Conservation (phyloP, 192 early-diverging fungal genomes). For the Coemansia sp. region DNA sequence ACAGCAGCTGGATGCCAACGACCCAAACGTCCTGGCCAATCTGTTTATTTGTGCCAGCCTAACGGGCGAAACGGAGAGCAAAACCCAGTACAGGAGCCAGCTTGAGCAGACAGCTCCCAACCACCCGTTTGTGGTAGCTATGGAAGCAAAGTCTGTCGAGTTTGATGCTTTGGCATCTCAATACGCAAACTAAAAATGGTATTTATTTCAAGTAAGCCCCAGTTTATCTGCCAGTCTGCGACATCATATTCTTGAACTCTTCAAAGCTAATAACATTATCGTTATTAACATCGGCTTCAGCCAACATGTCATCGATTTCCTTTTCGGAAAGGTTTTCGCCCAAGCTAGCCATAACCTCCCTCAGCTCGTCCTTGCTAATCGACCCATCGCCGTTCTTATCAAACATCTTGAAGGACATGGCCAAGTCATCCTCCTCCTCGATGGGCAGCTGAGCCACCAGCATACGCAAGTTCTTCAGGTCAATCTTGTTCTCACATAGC, state of each 20-base stretch:
- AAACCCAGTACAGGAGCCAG: slow-evolving; percentile 65
- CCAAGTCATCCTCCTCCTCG: slow-evolving; percentile 17
- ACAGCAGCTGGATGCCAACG: slow-evolving; percentile 63
- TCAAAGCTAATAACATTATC: slow-evolving; percentile 62
- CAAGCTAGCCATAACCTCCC: slow-evolving; percentile 45
- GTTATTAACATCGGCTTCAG: slow-evolving; percentile 68
- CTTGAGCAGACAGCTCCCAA: slow-evolving; percentile 69
- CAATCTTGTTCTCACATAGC: background rate
- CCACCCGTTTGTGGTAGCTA: slow-evolving; percentile 76
- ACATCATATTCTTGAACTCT: slow-evolving; percentile 63
- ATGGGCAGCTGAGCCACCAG: slow-evolving; percentile 6
- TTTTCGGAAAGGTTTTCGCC: slow-evolving; percentile 67
- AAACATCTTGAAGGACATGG: slow-evolving; percentile 52
- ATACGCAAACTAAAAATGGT: too few species aligned
- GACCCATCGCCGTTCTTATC: slow-evolving; percentile 57
- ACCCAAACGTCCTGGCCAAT: slow-evolving; percentile 87
- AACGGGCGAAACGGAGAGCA: slow-evolving; percentile 68
- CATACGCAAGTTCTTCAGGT: background rate
- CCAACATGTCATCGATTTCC: slow-evolving; percentile 79
- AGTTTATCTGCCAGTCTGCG: too few species aligned
- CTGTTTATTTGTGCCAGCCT: slow-evolving; percentile 73
- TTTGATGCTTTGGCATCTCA: slow-evolving; percentile 60
- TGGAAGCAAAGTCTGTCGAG: slow-evolving; percentile 72
- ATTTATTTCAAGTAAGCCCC: too few species aligned
- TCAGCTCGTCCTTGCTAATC: slow-evolving; percentile 54